Evolutionary conservation across 352 stramenopile genomes (phyloP), one percentile per base, ranked within the genome.

Genomic region (Globisporangium solare): DNA sequence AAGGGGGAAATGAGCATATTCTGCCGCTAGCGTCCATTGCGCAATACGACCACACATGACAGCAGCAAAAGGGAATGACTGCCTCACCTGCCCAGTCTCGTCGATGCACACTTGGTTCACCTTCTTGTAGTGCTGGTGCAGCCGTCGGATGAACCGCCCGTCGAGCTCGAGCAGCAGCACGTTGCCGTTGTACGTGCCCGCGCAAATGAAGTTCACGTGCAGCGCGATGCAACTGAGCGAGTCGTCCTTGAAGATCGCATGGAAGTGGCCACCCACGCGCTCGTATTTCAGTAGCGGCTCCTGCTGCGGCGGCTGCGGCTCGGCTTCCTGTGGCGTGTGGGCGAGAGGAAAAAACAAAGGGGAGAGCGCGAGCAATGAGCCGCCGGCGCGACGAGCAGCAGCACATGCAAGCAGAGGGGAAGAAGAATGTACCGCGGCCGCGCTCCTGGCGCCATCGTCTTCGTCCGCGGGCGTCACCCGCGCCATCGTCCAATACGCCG

Each of bases 81-180:
- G 7, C 10, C 24, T 12, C 20, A 80, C 74, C 64, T 83, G 79
- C 0, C 84, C 84, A 0, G 81, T 91, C 58, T 94, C 84, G 55
- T 94, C 84, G 45, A 94, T 89, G 56, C 74, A 87, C 50, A 94
- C 79, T 55, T 89, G 72, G 61, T 94, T 90, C 12, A 94, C 84
- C 53, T 92, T 92, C 64, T 94, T 94, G 68, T 91, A 91, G 66
- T 94, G 84, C 57, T 94, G 81, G 53, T 94, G 84, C 47, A 94
- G 68, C 0, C 81, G 79, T 7, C 82, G 81, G 54, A 94, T 85
- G 64, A 92, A 92, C 18, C 63, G 66, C 2, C 84, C 84, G 54
- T 92, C 74, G 18, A 94, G 70, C 51, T 91, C 79, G 41, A 94
- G 56, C 31, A 94, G 68, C 62, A 94, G 53, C 47, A 94, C 84